Conservation (phyloP, 495 filamentous ascomycete species). For the Aspergillus sclerotioniger region DNA sequence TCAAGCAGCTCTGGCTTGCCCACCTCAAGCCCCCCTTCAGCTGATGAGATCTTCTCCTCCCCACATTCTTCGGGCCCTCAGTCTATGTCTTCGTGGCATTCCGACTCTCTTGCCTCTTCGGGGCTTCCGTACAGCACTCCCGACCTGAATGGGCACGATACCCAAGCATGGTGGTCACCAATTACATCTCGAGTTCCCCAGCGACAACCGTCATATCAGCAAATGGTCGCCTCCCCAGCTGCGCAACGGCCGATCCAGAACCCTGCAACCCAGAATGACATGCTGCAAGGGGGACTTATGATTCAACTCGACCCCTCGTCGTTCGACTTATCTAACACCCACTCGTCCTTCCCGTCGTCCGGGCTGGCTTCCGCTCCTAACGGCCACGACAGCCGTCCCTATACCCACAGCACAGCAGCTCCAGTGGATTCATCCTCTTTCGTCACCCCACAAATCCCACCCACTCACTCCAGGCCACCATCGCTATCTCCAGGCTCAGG, state of each 20-base stretch:
- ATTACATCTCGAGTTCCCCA: conserved; percentile 38
- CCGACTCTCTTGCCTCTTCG: conserved; percentile 38
- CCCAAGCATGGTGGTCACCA: conserved; percentile 45
- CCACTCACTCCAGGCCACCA: conserved; percentile 32
- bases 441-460: conserved; percentile 28
- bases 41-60: conserved; percentile 45
- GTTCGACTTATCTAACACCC: conserved; percentile 33
- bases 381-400: conserved; percentile 18
- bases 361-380: conserved; percentile 24
- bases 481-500: conserved; percentile 39
- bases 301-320: conserved; percentile 42
- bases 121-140: conserved; percentile 38
- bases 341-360: conserved; percentile 32
- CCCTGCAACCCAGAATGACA: conserved; percentile 33
- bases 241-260: conserved; percentile 33
- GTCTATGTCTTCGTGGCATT: conserved; percentile 47
- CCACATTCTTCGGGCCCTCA: conserved; percentile 46
- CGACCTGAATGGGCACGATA: conserved; percentile 39
- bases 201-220: conserved; percentile 38
- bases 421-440: conserved; percentile 30
- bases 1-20: conserved; percentile 32
- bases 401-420: conserved; percentile 24
- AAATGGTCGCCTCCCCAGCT: conserved; percentile 34
- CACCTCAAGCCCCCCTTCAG: conserved; percentile 41
- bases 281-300: conserved; percentile 48